A percentile compares a stretch with the other conserved stretches of the same genome.
Conservation (phyloP, 441 rosid species). For the Arabidopsis lyrata region DNA sequence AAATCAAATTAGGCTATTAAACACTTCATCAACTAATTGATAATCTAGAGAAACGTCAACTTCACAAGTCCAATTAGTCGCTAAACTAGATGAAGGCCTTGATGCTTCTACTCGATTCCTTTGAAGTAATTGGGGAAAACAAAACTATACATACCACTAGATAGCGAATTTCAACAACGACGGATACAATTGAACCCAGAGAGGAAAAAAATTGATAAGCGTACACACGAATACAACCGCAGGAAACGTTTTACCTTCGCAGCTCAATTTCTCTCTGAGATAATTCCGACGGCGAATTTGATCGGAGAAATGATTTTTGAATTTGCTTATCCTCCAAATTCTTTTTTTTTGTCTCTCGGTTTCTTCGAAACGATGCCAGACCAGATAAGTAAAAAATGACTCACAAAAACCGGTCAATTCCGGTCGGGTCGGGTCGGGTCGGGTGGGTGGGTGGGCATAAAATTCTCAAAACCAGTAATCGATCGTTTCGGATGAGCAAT, state of each 20-base stretch:
- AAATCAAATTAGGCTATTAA: not conserved
- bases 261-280: not conserved
- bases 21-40: not conserved
- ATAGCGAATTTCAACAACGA: not conserved
- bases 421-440: not conserved
- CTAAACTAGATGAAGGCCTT: not conserved
- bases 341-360: conserved; percentile 10
- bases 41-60: conserved; percentile 12
- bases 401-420: conserved; percentile 13
- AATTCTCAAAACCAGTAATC: not conserved
- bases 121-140: not conserved
- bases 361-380: conserved; percentile 29
- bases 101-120: conserved; percentile 4
- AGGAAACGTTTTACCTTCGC: conserved; percentile 18
- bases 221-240: not conserved
- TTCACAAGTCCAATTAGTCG: not conserved
- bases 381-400: conserved; percentile 13
- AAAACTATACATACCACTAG: not conserved
- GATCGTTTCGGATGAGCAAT: conserved; percentile 3
- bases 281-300: conserved; percentile 1
- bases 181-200: not conserved
- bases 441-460: not conserved
- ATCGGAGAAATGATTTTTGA: conserved; percentile 26
- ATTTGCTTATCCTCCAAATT: conserved; percentile 5
- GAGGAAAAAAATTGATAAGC: not conserved